Percentiles rank a stretch among this genome's conserved stretches.
Conservation (phyloP, 768 basidiomycete species). For the Xanthoconium purpureum region DNA sequence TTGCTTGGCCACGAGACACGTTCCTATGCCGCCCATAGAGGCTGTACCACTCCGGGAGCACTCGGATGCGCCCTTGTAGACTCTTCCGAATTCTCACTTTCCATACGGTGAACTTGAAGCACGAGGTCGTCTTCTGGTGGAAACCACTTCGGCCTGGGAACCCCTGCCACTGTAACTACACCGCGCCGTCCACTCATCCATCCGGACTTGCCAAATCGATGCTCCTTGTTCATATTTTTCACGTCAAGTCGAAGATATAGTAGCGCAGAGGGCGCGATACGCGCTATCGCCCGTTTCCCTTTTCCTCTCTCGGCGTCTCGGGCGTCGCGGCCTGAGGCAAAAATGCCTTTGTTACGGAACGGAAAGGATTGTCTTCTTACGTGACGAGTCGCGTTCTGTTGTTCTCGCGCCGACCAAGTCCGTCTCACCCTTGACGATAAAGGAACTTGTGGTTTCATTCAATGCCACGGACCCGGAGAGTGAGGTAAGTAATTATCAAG, state of each 20-base stretch:
- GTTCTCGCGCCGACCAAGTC: conserved; percentile 1
- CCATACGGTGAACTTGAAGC: background rate
- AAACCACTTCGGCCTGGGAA: conserved; percentile 13
- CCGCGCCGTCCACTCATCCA: background rate
- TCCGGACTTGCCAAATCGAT: conserved; percentile 13
- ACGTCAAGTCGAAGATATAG: background rate
- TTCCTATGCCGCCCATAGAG: conserved; percentile 3
- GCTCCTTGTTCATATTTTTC: conserved; percentile 3
- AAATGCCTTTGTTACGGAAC: background rate
- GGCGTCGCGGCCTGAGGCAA: background rate
- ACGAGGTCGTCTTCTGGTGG: conserved; percentile 20
- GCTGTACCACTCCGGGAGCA: conserved; percentile 8
- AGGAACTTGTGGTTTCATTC: conserved; percentile 7
- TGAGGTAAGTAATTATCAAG: conserved; percentile 33
- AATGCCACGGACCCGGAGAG: conserved; percentile 29
- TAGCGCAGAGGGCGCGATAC: conserved; percentile 9
- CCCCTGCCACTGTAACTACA: conserved; percentile 13
- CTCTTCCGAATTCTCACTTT: conserved; percentile 13
- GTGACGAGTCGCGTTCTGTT: background rate
- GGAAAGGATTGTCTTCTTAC: background rate
- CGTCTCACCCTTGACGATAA: conserved; percentile 6
- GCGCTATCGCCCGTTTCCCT: conserved; percentile 18
- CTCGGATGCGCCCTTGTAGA: conserved; percentile 4
- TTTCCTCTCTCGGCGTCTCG: background rate
- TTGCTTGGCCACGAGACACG: background rate